These are phyloP conservation scores for Aspergillus diversus DNA, from an alignment of 495 filamentous ascomycete species.

Conservation along the genomic window DNA sequence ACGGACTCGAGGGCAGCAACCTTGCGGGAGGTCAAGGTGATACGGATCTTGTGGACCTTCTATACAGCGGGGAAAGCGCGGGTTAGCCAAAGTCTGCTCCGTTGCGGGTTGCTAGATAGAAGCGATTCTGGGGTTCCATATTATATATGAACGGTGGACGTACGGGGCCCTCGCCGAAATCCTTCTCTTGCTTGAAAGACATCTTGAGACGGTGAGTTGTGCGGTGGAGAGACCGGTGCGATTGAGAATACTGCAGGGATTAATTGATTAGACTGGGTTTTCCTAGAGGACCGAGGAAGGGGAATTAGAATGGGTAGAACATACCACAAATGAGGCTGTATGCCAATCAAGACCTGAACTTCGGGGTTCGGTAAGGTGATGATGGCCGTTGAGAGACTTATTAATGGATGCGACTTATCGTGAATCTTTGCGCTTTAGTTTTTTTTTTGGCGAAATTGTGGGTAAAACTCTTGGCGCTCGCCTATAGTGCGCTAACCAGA, in stretches of 20 bases:
- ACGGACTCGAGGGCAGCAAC: constrained; percentile 97
- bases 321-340: constrained; percentile 35
- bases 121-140: background rate
- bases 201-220: constrained; percentile 59
- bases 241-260: constrained; percentile 26
- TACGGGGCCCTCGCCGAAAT: constrained; percentile 83
- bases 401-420: constrained; percentile 12
- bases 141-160: constrained; percentile 28
- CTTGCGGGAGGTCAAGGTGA: constrained; percentile 94
- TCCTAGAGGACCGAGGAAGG: background rate
- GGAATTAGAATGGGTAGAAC: constrained; percentile 6
- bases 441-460: constrained; percentile 33
- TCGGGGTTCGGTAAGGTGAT: constrained; percentile 81
- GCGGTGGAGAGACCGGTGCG: constrained; percentile 31
- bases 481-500: constrained; percentile 41
- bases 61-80: constrained; percentile 30
- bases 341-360: constrained; percentile 66
- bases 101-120: background rate
- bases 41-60: constrained; percentile 98
- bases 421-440: constrained; percentile 22
- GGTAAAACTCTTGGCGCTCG: constrained; percentile 51
- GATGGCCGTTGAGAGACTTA: constrained; percentile 53
- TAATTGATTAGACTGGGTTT: constrained; percentile 15
- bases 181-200: constrained; percentile 97
- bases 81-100: constrained; percentile 3